Evolutionary conservation across 1,284 basidiomycete species (phyloP).

Genomic region (Phellinidium pouzarii): DNA sequence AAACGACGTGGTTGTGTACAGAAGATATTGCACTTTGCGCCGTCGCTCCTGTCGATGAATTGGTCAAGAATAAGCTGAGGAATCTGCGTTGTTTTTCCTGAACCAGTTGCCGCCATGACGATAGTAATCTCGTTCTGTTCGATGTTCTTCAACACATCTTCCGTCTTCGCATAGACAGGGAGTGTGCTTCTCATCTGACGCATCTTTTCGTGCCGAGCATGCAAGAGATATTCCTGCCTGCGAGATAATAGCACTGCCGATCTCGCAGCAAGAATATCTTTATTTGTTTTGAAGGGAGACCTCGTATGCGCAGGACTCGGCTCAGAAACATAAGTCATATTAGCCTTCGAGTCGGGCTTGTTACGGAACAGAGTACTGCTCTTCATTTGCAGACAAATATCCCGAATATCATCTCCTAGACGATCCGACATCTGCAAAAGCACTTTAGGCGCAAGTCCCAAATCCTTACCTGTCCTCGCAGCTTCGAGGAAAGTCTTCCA

Average conservation of each 20-base stretch:
- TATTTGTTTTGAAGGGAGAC: constrained; percentile 26
- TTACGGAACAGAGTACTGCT: constrained; percentile 45
- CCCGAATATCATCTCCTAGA: constrained; percentile 70
- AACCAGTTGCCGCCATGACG: constrained; percentile 92
- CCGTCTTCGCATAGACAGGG: constrained; percentile 67
- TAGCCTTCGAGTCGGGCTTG: constrained; percentile 29
- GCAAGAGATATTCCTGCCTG: constrained; percentile 55
- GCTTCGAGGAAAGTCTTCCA: constrained; percentile 71
- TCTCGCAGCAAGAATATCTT: constrained; percentile 39
- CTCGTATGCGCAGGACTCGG: constrained; percentile 13
- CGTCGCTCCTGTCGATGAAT: constrained; percentile 72
- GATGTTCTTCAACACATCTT: constrained; percentile 66
- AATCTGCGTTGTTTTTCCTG: constrained; percentile 94
- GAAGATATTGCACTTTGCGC: constrained; percentile 84
- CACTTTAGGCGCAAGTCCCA: constrained; percentile 68
- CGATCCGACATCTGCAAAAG: constrained; percentile 62
- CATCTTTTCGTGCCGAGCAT: constrained; percentile 63
- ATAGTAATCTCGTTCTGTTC: constrained; percentile 82
- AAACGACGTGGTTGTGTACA: constrained; percentile 93
- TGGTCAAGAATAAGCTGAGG: constrained; percentile 91
- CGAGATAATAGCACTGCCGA: constrained; percentile 52
- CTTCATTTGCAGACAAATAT: constrained; percentile 65
- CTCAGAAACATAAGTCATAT: background rate
- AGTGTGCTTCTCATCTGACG: constrained; percentile 60
- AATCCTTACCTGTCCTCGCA: constrained; percentile 55